A percentile compares a stretch with the other conserved stretches of the same genome.
phyloP scores from a whole-genome alignment of 805 yeast species.

The Candida sonorensis region DNA sequence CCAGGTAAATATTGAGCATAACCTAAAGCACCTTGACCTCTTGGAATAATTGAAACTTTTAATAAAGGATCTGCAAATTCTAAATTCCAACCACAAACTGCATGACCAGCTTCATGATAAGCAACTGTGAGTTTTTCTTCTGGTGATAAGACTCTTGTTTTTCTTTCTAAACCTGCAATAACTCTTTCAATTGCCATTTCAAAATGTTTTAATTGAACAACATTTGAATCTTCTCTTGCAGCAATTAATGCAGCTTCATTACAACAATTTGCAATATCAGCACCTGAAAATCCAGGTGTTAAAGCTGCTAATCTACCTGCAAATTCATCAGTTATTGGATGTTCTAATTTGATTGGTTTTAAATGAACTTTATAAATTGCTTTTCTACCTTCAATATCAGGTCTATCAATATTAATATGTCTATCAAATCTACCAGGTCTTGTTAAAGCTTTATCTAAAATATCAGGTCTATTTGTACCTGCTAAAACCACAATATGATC shows the following conservation, averaged over 20 bases:
- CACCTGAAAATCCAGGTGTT: constrained; percentile 98
- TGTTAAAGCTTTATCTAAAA: constrained; percentile 83
- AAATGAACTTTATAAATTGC: constrained; percentile 88
- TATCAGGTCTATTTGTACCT: constrained; percentile 95
- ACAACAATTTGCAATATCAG: constrained; percentile 95
- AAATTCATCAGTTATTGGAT: constrained; percentile 43
- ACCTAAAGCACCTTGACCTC: constrained; percentile 96
- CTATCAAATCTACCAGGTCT: constrained; percentile 99
- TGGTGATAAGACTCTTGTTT: constrained; percentile 72
- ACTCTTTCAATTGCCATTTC: constrained; percentile 97
- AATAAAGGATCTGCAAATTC: constrained; percentile 87
- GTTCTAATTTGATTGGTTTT: constrained; percentile 55
- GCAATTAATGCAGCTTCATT: constrained; percentile 97
- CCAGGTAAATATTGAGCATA: constrained; percentile 97
- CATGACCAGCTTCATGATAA: constrained; percentile 98
- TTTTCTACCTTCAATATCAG: constrained; percentile 92
- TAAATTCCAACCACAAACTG: constrained; percentile 95
- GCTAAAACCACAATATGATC: constrained; percentile 97
- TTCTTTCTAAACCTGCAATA: constrained; percentile 92
- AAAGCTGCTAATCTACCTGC: constrained; percentile 89
- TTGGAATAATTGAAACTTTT: constrained; percentile 93
- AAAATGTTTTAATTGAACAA: constrained; percentile 72
- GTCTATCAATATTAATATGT: constrained; percentile 85
- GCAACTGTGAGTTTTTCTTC: constrained; percentile 91
- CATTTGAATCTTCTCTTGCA: constrained; percentile 71